Base-by-base conservation (phyloP, 495 filamentous ascomycete genomes). In the Margaritispora aquatica region DNA sequence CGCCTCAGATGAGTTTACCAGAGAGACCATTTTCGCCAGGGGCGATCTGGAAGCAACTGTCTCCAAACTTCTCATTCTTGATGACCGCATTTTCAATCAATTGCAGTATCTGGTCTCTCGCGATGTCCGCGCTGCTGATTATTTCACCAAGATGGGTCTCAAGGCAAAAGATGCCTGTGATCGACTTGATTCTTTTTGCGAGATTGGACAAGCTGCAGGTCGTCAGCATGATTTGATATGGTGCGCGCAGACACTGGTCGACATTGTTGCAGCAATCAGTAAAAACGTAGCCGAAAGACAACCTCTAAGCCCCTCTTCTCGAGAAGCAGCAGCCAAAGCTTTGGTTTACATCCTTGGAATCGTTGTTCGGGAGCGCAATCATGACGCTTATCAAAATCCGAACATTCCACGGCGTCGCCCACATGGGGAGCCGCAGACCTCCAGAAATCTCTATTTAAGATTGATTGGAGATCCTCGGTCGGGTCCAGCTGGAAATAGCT, bases 401-500 rank as follows among this genome's bases (percentile, higher is more conserved):
- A 51, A 44, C 26, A 58, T 54, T 48, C 46, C 57, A 9, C 51
- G 63, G 24, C 63, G 54, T 19, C 55, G 58, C 19, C 52, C 56
- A 15, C 62, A 66, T 52, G 58, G 52, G 0, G 66, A 65, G 41
- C 62, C 47, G n/a, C 34, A 46, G 19, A 56, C 47, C 1, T 56
- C 66, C 27, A 61, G 66, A 10, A 69, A 69, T 31, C 44, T 69
- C 9, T 69, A 64, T 31, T n/a, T 65, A 26, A 60, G 60, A 2
- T 57, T 69, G 17, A 69, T 69, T 23, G 66, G 58, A 2, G 41
- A 22, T 1, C 47, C 54, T 51, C 57, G 51, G 23, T 24, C 57
- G 13, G 59, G 57, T 48, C 60, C 56, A 21, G 49, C 66, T 10
- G 61, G 52, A 17, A 41, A 50, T 2, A 50, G 54, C 11, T 69